A percentile compares a stretch with the other conserved stretches of the same genome.
Evolutionary conservation across 345 rosid genomes (phyloP).

Genomic region (Combretum micranthum): DNA sequence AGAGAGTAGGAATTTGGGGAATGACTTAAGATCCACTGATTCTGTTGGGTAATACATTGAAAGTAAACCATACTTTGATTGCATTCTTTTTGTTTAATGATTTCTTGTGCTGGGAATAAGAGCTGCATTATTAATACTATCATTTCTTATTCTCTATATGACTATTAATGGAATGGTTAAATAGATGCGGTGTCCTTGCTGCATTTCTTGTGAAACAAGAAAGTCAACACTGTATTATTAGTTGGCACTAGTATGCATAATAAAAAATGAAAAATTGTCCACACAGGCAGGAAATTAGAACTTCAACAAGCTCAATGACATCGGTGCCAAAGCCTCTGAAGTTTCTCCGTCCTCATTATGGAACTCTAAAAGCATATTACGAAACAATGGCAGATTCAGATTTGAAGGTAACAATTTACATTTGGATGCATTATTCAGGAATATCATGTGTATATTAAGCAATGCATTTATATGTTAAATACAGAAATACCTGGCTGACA

Average conservation of each 20-base stretch:
- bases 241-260: slow-evolving; percentile 2
- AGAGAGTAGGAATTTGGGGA: too few species aligned
- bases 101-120: not conserved
- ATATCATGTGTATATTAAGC: not conserved
- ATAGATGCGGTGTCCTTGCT: too few species aligned
- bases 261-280: slow-evolving; percentile 1
- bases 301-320: slow-evolving; percentile 95
- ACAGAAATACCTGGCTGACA: slow-evolving; percentile 85
- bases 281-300: slow-evolving; percentile 82
- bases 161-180: too few species aligned
- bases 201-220: too few species aligned
- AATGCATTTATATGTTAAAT: slow-evolving; percentile 16
- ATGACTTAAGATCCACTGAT: too few species aligned
- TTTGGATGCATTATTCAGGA: not conserved
- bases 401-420: slow-evolving; percentile 43
- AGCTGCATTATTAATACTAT: too few species aligned
- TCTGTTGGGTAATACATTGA: too few species aligned
- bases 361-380: slow-evolving; percentile 64
- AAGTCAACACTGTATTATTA: too few species aligned
- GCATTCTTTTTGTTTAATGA: too few species aligned
- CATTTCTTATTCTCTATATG: too few species aligned
- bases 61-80: too few species aligned
- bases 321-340: slow-evolving; percentile 96
- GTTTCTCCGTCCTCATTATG: slow-evolving; percentile 97
- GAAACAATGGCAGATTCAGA: slow-evolving; percentile 59